Evolutionary conservation across 352 stramenopile genomes (phyloP), one percentile per base, ranked within the genome.

Genomic region (Pilasporangium apinafurcum): DNA sequence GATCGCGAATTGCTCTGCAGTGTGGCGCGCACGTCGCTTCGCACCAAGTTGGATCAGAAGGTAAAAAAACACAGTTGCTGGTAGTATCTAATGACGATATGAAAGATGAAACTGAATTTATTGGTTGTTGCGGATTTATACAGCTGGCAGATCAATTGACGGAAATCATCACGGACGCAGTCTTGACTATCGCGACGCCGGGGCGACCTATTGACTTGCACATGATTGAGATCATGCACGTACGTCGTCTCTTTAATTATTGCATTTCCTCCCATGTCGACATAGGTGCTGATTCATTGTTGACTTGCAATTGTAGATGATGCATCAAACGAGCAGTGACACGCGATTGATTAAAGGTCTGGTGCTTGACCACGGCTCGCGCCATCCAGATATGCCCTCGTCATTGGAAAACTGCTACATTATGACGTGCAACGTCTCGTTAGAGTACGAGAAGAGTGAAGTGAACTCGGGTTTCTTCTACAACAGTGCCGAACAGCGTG

Each of bases 361-460:
- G 17, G 95, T 99, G 32, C 74, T 99, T 49, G 97, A 99, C 82
- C 97, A 99, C 68, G 97, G 96, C 22, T 95, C 95, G 48, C 83
- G 97, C 48, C 96, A 99, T 79, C 96, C 97, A 14, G 96, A 99
- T 67, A 99, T 99, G 97, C 97, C 97, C 29, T 96, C 82, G 38
- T 77, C 84, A 24, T 59, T 99, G 4, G 85, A 97, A 40, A 99
- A 99, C 74, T 94, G 80, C 60, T 96, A 95, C 62, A 98, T 99
- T 54, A 97, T 99, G 83, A 99, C 96, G 33, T 98, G 95, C 70
- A 99, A 99, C 68, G 95, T 99, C 22, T 98, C 90, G 29, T 90
- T 99, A 60, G 97, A 99, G 80, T 99, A 99, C 67, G 97, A 99
- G 81, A 99, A 99, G 89, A 99, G 75, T 46, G 97, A 99, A 69